Evolutionary conservation across 1,284 basidiomycete species (phyloP).

Genomic region (Anthracocystis setariae): DNA sequence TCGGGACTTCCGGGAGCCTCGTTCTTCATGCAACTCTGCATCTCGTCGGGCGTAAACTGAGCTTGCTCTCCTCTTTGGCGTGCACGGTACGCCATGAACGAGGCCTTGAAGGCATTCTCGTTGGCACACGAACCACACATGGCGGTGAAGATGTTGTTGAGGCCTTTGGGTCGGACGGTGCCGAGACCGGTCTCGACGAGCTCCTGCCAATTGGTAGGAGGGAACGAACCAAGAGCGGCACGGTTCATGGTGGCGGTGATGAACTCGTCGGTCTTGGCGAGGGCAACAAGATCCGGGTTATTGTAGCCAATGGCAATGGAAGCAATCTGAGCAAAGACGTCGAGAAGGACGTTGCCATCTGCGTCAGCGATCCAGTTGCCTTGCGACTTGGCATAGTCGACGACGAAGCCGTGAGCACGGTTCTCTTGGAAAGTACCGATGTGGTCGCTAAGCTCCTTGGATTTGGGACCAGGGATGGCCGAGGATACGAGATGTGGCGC

Average conservation of each 20-base stretch:
- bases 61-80: conserved; percentile 66
- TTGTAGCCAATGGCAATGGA: conserved; percentile 70
- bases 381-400: conserved; percentile 67
- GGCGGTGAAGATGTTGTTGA: conserved; percentile 69
- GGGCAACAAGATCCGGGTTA: conserved; percentile 69
- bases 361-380: conserved; percentile 71
- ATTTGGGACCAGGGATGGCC: conserved; percentile 65
- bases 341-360: conserved; percentile 72
- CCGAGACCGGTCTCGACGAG: conserved; percentile 70
- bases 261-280: conserved; percentile 68
- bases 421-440: conserved; percentile 69
- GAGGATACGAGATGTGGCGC: conserved; percentile 52
- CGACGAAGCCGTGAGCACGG: conserved; percentile 69
- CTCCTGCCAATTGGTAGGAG: conserved; percentile 70
- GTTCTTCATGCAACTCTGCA: conserved; percentile 71
- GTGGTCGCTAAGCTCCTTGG: conserved; percentile 51
- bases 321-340: conserved; percentile 72
- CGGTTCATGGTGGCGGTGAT: conserved; percentile 69
- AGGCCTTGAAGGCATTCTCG: conserved; percentile 72
- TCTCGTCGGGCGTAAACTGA: conserved; percentile 39
- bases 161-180: conserved; percentile 71
- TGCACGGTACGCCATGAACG: conserved; percentile 71
- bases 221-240: conserved; percentile 72
- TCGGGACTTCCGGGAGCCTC: conserved; percentile 71
- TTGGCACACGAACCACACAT: conserved; percentile 68